Percentiles rank a stretch among this genome's conserved stretches.
phyloP scores from a whole-genome alignment of 2,329 filamentous ascomycete species.

The Leptographium procerum region DNA sequence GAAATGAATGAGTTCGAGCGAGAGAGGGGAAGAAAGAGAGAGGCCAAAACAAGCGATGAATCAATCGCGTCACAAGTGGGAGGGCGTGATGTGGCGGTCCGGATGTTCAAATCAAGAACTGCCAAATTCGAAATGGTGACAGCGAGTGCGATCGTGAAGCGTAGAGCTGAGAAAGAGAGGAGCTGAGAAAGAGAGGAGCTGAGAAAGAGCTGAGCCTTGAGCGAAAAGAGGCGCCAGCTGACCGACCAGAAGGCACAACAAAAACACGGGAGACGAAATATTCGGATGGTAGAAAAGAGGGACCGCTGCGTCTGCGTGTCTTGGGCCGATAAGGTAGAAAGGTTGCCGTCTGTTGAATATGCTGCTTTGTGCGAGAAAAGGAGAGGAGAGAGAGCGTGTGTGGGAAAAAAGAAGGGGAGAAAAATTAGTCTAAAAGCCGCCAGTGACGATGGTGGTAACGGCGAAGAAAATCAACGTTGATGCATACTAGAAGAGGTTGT shows the following conservation, averaged over 20 bases:
- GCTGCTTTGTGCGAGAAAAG: not conserved
- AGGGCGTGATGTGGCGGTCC: not conserved
- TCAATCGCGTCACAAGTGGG: not conserved
- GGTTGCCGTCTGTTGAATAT: not conserved
- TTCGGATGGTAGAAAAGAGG: not conserved
- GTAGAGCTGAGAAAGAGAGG: not conserved
- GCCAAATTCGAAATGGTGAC: not conserved
- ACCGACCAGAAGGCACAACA: not conserved
- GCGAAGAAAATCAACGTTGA: conserved; percentile 2
- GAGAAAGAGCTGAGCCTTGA: not conserved
- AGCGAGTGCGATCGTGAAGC: not conserved
- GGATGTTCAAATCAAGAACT: not conserved
- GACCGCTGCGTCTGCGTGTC: not conserved
- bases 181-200: not conserved
- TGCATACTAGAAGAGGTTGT: conserved; percentile 1
- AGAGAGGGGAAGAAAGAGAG: too few species aligned
- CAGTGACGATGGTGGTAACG: conserved; percentile 3
- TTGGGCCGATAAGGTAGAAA: not conserved
- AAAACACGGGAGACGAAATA: not conserved
- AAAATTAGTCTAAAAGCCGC: conserved; percentile 1
- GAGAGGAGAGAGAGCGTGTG: not conserved
- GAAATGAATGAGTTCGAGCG: not conserved
- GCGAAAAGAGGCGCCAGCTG: not conserved
- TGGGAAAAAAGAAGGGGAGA: conserved; percentile 5
- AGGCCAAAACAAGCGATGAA: not conserved